Base-by-base conservation (phyloP, 2,329 filamentous ascomycete genomes). In the Paracoccidioides brasiliensis region DNA sequence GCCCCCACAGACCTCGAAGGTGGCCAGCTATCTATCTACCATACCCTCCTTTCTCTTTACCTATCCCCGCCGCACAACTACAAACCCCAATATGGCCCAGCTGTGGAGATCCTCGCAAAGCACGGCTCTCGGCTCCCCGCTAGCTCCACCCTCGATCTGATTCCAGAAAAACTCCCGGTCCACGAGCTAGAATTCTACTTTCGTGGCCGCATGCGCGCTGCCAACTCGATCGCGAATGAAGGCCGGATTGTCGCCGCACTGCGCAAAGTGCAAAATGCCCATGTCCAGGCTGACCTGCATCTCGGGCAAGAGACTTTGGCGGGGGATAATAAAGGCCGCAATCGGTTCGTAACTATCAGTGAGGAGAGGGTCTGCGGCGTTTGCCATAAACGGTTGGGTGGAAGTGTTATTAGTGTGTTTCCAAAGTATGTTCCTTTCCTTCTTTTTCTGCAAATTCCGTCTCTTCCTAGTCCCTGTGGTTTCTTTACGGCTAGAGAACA, bases 71-170 rank as follows among this genome's bases (percentile, higher is more conserved):
- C 87, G 1, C 75, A 83, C 8, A 84, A 86, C 0, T 79, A 94
- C 64, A 72, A 82, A 57, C 80, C 84, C 7, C 85, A 86, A 60
- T 85, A 90, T 67, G 79, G 78, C 1, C 89, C 91, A 1, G 93
- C 93, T 0, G 78, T 98, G 5, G 82, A 86, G 37, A 80, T 98
- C 15, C 82, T 98, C n/a, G 90, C 87, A 45, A 88, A 88, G 63
- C 93, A 98, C 67, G 93, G 93, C 50, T 89, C 91, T 9, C 86
- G 93, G 9, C 80, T 98, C 5, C 91, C 94, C 0, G 90, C 93
- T 0, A 82, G 83, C 4, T 91, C 88, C 38, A 95, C 91, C 0
- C 77, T 98, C 6, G 83, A 86, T 22, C 78, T 98, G 28, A 90
- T 98, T 46, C 93, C 93, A 0, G 80, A 88, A 57, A 77, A 81